Base-by-base conservation (phyloP, 2,329 filamentous ascomycete genomes). In the Delphinella strobiligena region DNA sequence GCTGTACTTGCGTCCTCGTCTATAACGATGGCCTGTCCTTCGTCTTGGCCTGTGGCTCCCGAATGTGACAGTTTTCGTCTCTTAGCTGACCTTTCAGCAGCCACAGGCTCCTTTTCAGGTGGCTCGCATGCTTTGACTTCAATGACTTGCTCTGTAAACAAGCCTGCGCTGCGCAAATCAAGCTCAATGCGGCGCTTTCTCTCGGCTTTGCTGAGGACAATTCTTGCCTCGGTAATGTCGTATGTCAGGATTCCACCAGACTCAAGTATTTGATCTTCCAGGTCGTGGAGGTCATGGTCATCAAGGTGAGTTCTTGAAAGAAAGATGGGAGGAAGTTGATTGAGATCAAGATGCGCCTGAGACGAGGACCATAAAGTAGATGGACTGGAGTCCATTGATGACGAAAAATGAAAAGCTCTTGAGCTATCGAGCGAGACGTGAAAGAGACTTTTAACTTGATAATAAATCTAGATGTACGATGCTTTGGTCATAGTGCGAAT, bases 151-250 rank as follows among this genome's bases (percentile, higher is more conserved):
- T 74, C 66, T 0, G 77, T 76, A 31, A 61, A 56, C 2, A 94
- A 49, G 11, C 76, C 78, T 34, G 75, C 71, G 5, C 74, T 71
- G 38, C 84, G 71, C 45, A 96, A 64, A 60, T 96, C 89, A 50
- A 93, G 78, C 34, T 74, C 68, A 1, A 85, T 85, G 14, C 89
- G 72, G 50, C 76, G 72, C 47, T 74, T 78, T 40, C 75, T 79
- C 1, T 69, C 68, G 24, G 93, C 70, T 48, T 78, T 84, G 2
- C 82, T 86, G 19, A 96, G 56, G 2, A 94, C 67, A 3, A 95
- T 59, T 4, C 73, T 68, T 1, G 86, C 86, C 57, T 89, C 81
- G 11, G 68, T 66, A 38, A 81, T 66, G 55, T 89, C 74, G 43
- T 80, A 79, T 0, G 84, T 88, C 38, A 91, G 55, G 0, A 68